A percentile compares a stretch with the other conserved stretches of the same genome.
These are phyloP conservation scores for Alectoria sarmentosa DNA, from an alignment of 495 filamentous ascomycete species.

Conservation along the genomic window DNA sequence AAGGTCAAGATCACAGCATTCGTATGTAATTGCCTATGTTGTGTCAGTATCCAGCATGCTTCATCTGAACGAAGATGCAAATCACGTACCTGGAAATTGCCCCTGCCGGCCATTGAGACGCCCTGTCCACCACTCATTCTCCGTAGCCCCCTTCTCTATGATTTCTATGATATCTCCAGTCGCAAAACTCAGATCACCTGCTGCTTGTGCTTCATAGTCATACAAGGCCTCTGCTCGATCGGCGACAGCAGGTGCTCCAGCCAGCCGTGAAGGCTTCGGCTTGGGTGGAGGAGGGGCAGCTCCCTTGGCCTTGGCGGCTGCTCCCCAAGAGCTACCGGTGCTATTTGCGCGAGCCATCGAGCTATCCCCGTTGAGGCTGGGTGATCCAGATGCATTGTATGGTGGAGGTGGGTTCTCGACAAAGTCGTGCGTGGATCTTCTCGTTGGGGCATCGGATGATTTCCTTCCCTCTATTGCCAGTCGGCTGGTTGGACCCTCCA, in stretches of 20 bases:
- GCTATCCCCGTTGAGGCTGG: conserved; percentile 28
- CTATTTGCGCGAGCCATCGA: conserved; percentile 44
- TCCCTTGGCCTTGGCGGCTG: conserved; percentile 70
- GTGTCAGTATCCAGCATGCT: conserved; percentile 1
- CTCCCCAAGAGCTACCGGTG: conserved; percentile 50
- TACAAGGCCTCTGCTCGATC: conserved; percentile 84
- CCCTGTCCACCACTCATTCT: conserved; percentile 97
- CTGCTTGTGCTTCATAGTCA: conserved; percentile 93
- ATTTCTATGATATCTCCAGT: conserved; percentile 92
- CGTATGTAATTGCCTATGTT: conserved; percentile 23
- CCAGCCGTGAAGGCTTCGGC: conserved; percentile 76
- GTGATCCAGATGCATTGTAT: conserved; percentile 43
- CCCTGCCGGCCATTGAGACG: conserved; percentile 68
- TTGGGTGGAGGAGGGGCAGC: conserved; percentile 84
- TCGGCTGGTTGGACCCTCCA: conserved; percentile 35
- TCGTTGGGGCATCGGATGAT: conserved; percentile 26
- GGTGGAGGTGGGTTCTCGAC: conserved; percentile 64
- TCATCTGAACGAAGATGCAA: neutral
- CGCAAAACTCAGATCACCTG: conserved; percentile 86
- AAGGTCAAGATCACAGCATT: conserved; percentile 13
- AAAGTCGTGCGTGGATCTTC: conserved; percentile 40
- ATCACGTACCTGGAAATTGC: conserved; percentile 83
- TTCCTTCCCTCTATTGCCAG: conserved; percentile 28
- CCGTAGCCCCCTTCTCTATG: conserved; percentile 66
- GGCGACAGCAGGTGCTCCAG: conserved; percentile 44